Conservation (phyloP, 805 yeast genomes). For the Ogataea pini region DNA sequence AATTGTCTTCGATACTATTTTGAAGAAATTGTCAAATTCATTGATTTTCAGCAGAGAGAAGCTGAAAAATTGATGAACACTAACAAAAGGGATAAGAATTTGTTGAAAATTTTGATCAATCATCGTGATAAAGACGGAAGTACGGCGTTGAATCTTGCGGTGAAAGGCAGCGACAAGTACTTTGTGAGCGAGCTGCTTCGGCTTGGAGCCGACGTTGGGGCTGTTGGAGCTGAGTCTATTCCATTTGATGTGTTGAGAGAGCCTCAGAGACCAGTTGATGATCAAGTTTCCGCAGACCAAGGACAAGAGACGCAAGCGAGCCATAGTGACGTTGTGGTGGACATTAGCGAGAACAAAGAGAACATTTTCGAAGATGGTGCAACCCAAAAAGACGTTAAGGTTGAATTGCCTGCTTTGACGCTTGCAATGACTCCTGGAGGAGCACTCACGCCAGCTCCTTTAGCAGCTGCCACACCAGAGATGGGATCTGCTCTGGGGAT, state of each 20-base stretch:
- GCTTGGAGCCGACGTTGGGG: conserved; percentile 46
- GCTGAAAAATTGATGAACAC: conserved; percentile 28
- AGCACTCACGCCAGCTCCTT: neutral
- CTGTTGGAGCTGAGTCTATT: conserved; percentile 15
- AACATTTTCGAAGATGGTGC: conserved; percentile 42
- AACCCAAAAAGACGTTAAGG: neutral
- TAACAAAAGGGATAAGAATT: conserved; percentile 35
- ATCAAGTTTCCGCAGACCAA: neutral
- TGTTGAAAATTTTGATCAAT: conserved; percentile 61
- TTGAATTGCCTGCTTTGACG: conserved; percentile 1
- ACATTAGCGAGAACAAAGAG: conserved; percentile 51
- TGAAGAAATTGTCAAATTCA: conserved; percentile 32
- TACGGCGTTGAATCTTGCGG: conserved; percentile 81
- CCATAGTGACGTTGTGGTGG: conserved; percentile 16
- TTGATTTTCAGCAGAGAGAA: conserved; percentile 31
- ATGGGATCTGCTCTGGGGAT: neutral
- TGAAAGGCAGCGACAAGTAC: conserved; percentile 50
- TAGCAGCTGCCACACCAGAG: neutral
- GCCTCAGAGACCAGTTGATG: neutral
- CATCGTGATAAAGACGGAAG: conserved; percentile 83
- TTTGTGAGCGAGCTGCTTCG: conserved; percentile 45
- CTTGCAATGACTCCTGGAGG: conserved; percentile 1
- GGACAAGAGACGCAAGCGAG: neutral
- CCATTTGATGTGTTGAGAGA: conserved; percentile 26
- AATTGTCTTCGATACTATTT: conserved; percentile 57